These are phyloP conservation scores for Aspergillus cristatus DNA, from an alignment of 495 filamentous ascomycete species.

Conservation along the genomic window DNA sequence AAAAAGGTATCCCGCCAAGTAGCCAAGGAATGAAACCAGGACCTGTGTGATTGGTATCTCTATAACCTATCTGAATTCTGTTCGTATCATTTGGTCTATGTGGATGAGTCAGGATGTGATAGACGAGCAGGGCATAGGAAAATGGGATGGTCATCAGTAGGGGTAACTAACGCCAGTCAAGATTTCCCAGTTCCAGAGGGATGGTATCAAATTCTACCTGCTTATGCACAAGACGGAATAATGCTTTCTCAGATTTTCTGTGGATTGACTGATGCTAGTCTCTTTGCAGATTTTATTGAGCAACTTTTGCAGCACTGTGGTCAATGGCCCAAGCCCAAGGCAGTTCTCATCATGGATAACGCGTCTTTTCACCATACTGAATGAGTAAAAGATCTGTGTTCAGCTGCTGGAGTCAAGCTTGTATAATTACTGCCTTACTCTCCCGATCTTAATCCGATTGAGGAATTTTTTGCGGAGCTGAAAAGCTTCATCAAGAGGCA, in stretches of 20 bases:
- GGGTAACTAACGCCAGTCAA: slow-evolving; percentile 20
- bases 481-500: slow-evolving; percentile 14
- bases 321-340: slow-evolving; percentile 29
- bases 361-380: slow-evolving; percentile 30
- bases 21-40: slow-evolving; percentile 13
- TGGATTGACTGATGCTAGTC: slow-evolving; percentile 25
- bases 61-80: slow-evolving; percentile 21
- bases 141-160: slow-evolving; percentile 23
- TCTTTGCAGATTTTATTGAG: slow-evolving; percentile 36
- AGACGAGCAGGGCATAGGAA: slow-evolving; percentile 19
- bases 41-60: slow-evolving; percentile 25
- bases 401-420: slow-evolving; percentile 26
- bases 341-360: too few species aligned
- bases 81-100: slow-evolving; percentile 24
- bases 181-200: slow-evolving; percentile 20
- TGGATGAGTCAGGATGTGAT: slow-evolving; percentile 27
- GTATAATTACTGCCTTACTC: slow-evolving; percentile 19
- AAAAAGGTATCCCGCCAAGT: slow-evolving; percentile 8
- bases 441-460: slow-evolving; percentile 21
- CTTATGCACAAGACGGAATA: slow-evolving; percentile 32
- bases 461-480: slow-evolving; percentile 21
- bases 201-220: slow-evolving; percentile 28
- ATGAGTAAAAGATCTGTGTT: slow-evolving; percentile 23
- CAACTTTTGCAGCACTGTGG: slow-evolving; percentile 28
- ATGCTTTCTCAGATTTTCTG: slow-evolving; percentile 24